Evolutionary conservation across 108 stramenopile species (phyloP).

Genomic region (Parietichytrium sp.): DNA sequence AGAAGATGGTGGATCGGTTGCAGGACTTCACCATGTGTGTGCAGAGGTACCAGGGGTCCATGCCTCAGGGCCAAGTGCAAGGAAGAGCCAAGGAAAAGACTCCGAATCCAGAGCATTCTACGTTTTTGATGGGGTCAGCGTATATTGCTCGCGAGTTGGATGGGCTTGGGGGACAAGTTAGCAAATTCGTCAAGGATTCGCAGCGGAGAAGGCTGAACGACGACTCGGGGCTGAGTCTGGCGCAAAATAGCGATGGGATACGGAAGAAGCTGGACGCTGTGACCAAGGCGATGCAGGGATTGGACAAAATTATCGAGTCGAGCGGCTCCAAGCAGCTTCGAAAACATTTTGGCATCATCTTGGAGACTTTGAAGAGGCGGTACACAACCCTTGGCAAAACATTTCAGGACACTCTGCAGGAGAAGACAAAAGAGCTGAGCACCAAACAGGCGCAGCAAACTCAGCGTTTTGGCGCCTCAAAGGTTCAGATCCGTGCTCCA

Average conservation of each 20-base stretch:
- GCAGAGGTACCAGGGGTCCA: neutral
- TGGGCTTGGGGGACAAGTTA: neutral
- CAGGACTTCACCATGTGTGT: neutral
- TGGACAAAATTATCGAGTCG: neutral
- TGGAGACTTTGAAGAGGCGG: conserved; percentile 1
- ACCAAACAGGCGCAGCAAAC: conserved; percentile 11
- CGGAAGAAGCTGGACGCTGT: neutral
- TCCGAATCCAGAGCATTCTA: neutral
- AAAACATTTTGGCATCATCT: conserved; percentile 9
- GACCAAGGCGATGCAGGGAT: neutral
- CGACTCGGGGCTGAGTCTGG: neutral
- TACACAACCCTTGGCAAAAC: neutral
- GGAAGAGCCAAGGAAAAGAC: neutral
- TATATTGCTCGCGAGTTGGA: neutral
- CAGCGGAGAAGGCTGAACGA: conserved; percentile 3
- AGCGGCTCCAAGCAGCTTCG: neutral
- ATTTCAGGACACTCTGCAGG: conserved; percentile 25
- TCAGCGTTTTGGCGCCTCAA: conserved; percentile 4
- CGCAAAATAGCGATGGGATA: neutral
- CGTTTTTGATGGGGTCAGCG: conserved; percentile 19
- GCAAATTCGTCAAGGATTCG: neutral
- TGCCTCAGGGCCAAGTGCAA: neutral
- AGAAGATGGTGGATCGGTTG: neutral
- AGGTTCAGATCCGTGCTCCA: neutral
- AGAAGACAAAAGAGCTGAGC: neutral